Conservation (phyloP, 2,329 filamentous ascomycete species). For the Arthrobotrys sphaeroides region DNA sequence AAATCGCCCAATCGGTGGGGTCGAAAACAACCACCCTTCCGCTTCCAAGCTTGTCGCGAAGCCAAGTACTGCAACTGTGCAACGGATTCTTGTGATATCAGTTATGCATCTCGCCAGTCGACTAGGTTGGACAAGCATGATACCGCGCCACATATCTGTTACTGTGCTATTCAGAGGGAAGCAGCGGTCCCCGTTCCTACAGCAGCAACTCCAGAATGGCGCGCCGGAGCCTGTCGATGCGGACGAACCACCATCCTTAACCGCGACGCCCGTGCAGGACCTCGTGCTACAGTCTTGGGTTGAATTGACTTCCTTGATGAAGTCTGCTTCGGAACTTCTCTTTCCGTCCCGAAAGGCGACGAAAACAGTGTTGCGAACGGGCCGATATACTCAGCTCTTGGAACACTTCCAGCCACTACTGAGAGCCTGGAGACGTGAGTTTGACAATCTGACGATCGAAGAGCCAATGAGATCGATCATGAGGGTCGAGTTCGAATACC, state of each 20-base stretch:
- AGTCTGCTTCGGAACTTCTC: conserved; percentile 84
- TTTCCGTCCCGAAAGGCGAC: conserved; percentile 90
- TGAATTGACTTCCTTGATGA: conserved; percentile 90
- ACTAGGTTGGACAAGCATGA: conserved; percentile 91
- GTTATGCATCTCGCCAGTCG: conserved; percentile 92
- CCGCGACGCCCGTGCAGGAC: conserved; percentile 46
- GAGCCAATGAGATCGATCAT: conserved; percentile 78
- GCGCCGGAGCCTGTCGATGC: conserved; percentile 42
- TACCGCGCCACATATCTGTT: conserved; percentile 66
- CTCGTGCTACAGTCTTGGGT: conserved; percentile 78
- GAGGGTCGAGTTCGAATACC: conserved; percentile 94
- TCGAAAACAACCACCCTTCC: conserved; percentile 44
- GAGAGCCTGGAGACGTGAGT: conserved; percentile 79
- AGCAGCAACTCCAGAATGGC: conserved; percentile 48
- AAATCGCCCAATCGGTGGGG: conserved; percentile 35
- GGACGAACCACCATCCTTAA: conserved; percentile 46
- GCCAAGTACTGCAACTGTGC: conserved; percentile 44
- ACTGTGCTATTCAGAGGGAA: conserved; percentile 53
- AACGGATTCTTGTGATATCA: conserved; percentile 80
- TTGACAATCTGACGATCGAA: conserved; percentile 78
- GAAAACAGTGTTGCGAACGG: conserved; percentile 85
- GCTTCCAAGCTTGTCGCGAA: conserved; percentile 49
- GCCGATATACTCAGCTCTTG: conserved; percentile 81
- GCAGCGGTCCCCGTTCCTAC: conserved; percentile 48
- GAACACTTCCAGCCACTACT: conserved; percentile 83